phyloP scores from a whole-genome alignment of 176 grass and related monocot species.

The Carex myosuroides region DNA sequence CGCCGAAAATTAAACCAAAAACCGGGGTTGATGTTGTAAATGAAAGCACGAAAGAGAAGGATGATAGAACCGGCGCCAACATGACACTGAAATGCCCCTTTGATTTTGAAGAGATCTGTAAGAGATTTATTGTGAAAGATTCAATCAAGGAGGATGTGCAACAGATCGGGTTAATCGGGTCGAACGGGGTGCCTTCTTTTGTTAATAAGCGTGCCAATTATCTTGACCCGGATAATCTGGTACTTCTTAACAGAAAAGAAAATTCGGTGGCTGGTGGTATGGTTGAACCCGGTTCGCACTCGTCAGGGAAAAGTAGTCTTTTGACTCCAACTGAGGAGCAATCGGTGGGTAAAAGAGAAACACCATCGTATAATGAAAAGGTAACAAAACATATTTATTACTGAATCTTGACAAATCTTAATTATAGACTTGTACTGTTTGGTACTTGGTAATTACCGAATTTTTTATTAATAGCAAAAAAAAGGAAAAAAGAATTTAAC shows the following conservation, averaged over 20 bases:
- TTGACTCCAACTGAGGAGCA: conserved; percentile 33
- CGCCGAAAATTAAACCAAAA: conserved; percentile 14
- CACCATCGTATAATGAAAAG: conserved; percentile 41
- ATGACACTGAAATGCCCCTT: conserved; percentile 59
- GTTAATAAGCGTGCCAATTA: conserved; percentile 49
- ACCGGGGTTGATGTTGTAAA: conserved; percentile 31
- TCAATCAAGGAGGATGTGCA: conserved; percentile 71
- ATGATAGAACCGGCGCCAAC: conserved; percentile 36
- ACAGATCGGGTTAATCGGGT: conserved; percentile 73
- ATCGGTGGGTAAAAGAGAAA: conserved; percentile 35
- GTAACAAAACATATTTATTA: not conserved
- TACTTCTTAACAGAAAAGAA: conserved; percentile 38
- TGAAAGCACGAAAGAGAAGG: conserved; percentile 48
- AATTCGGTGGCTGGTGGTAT: conserved; percentile 33
- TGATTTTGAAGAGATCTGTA: conserved; percentile 79
- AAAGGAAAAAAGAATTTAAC: too few species aligned
- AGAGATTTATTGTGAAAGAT: conserved; percentile 57
- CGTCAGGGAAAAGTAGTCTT: conserved; percentile 30
- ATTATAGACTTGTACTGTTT: not conserved
- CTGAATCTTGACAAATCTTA: not conserved
- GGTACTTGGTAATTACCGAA: not conserved
- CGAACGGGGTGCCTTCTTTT: conserved; percentile 71
- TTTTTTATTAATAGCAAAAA: too few species aligned
- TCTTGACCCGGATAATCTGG: conserved; percentile 42
- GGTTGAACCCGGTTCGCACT: conserved; percentile 28